Evolutionary conservation across 2,329 filamentous ascomycete species (phyloP).

Genomic region (Diaporthe helianthi): DNA sequence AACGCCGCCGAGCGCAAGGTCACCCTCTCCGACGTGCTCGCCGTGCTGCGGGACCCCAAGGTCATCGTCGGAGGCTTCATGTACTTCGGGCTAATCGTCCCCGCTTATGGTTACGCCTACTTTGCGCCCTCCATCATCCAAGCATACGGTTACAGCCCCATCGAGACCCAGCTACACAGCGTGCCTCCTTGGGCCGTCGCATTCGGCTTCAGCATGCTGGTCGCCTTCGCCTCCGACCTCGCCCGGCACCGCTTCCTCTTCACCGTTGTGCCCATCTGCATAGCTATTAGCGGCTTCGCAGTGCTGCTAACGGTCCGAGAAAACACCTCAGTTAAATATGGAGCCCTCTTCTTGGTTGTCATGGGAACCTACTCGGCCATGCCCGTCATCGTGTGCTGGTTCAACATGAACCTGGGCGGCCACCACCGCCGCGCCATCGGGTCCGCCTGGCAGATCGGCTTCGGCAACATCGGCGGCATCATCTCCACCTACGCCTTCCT

Average conservation of each 20-base stretch:
- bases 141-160: constrained; percentile 67
- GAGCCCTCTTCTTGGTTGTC: constrained; percentile 80
- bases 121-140: constrained; percentile 77
- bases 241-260: constrained; percentile 78
- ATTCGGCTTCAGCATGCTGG: constrained; percentile 78
- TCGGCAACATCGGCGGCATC: constrained; percentile 82
- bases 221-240: constrained; percentile 76
- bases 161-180: constrained; percentile 64
- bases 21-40: constrained; percentile 63
- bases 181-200: constrained; percentile 70
- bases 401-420: constrained; percentile 79
- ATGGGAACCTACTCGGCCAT: constrained; percentile 86
- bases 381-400: constrained; percentile 87
- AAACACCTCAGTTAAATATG: constrained; percentile 74
- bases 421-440: constrained; percentile 75
- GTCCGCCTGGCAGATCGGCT: constrained; percentile 78
- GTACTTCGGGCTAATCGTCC: constrained; percentile 73
- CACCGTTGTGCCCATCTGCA: constrained; percentile 69
- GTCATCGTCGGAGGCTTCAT: constrained; percentile 78
- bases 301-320: constrained; percentile 77
- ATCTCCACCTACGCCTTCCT: constrained; percentile 77
- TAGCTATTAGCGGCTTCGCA: constrained; percentile 77
- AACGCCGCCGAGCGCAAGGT: constrained; percentile 69
- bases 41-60: constrained; percentile 76
- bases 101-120: constrained; percentile 80